These are phyloP conservation scores for Wickerhamiella galacta DNA, from an alignment of 805 yeast species.

Conservation along the genomic window DNA sequence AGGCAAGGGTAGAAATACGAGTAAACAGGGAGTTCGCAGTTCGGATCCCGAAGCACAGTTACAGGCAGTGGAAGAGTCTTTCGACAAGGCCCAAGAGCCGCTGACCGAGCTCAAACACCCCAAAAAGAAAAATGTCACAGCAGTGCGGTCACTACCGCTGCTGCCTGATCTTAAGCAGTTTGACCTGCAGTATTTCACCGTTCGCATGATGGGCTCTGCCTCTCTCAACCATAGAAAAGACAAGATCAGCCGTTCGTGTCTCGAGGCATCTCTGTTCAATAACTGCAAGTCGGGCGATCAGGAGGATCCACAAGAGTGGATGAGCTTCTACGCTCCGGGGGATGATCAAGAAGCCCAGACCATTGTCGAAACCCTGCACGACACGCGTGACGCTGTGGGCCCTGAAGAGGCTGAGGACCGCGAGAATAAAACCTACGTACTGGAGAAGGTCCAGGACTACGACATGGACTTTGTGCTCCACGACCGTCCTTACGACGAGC, in stretches of 20 bases:
- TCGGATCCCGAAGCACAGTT: conserved; percentile 49
- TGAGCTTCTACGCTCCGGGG: conserved; percentile 45
- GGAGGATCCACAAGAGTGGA: conserved; percentile 62
- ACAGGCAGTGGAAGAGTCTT: conserved; percentile 58
- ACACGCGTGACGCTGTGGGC: conserved; percentile 25
- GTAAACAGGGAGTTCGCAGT: conserved; percentile 14
- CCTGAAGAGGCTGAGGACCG: conserved; percentile 4
- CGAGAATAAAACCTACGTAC: conserved; percentile 29
- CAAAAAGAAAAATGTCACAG: conserved; percentile 49
- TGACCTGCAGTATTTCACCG: conserved; percentile 44
- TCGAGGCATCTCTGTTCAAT: conserved; percentile 40
- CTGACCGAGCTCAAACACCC: conserved; percentile 52
- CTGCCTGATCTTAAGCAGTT: conserved; percentile 83
- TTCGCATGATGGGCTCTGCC: conserved; percentile 30
- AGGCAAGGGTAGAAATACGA: conserved; percentile 12
- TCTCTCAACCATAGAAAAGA: conserved; percentile 19
- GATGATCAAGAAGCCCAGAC: conserved; percentile 25
- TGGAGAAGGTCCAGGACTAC: conserved; percentile 57
- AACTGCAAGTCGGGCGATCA: conserved; percentile 53
- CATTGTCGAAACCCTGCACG: conserved; percentile 29
- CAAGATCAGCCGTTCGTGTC: conserved; percentile 13
- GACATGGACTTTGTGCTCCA: conserved; percentile 45
- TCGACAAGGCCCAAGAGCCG: conserved; percentile 39
- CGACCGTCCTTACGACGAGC: conserved; percentile 37
- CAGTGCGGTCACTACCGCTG: conserved; percentile 62